Percentiles rank a stretch among this genome's conserved stretches.
Evolutionary conservation across 2,329 filamentous ascomycete species (phyloP).

Genomic region (Blumeria graminis): DNA sequence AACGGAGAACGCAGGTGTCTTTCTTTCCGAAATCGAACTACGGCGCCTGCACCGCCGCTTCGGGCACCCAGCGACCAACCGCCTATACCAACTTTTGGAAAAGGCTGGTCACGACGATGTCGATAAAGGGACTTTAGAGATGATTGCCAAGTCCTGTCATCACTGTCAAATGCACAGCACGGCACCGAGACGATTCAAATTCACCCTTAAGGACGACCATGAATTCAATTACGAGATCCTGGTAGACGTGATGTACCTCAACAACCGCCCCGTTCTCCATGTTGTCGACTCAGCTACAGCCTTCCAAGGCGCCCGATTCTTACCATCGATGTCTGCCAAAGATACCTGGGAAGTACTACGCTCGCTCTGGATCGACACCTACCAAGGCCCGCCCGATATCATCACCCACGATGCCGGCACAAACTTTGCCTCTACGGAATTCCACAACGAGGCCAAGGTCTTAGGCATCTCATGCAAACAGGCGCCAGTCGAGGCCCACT

Average conservation of each 20-base stretch:
- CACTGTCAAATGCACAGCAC: background rate
- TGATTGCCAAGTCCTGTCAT: background rate
- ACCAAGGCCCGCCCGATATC: conserved; percentile 2
- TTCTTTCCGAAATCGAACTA: background rate
- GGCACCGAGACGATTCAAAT: conserved; percentile 1
- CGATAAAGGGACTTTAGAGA: background rate
- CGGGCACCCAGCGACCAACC: background rate
- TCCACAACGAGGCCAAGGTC: background rate
- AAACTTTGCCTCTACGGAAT: conserved; percentile 3
- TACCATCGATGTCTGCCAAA: background rate
- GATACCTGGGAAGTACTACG: conserved; percentile 2
- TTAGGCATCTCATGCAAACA: background rate
- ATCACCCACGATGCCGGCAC: conserved; percentile 1
- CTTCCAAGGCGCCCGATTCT: conserved; percentile 2
- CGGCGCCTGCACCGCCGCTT: background rate
- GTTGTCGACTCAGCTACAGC: background rate
- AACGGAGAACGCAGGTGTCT: background rate
- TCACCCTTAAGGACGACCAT: background rate
- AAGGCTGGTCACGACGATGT: conserved; percentile 1
- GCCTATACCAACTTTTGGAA: background rate
- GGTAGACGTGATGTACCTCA: conserved; percentile 3
- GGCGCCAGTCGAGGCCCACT: conserved; percentile 1
- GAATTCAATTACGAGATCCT: conserved; percentile 3
- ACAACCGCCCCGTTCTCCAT: background rate
- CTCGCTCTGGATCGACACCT: conserved; percentile 3